These are phyloP conservation scores for Rhodotorula babjevae DNA, from an alignment of 768 basidiomycete genomes.

Conservation along the genomic window DNA sequence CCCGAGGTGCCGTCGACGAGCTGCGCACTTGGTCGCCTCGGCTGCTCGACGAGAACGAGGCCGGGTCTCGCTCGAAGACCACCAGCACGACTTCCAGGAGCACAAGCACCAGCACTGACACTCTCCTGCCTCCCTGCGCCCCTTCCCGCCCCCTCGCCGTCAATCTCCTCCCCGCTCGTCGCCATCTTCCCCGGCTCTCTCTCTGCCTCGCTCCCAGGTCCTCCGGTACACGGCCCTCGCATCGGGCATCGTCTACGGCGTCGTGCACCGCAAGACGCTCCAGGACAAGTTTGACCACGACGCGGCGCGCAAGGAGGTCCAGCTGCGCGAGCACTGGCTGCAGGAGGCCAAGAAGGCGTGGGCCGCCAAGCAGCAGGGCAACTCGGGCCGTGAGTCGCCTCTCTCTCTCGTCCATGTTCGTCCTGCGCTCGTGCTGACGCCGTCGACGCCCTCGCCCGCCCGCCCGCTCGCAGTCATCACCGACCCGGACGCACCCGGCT, in stretches of 20 bases:
- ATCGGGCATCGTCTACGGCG: conserved; percentile 82
- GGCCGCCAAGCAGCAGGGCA: conserved; percentile 60
- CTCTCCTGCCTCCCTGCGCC: too few relatives aligned
- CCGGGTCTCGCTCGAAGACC: too few relatives aligned
- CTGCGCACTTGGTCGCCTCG: too few relatives aligned
- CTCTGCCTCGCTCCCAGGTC: conserved; percentile 60
- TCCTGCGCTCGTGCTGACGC: too few relatives aligned
- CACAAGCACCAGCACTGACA: too few relatives aligned
- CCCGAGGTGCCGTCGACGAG: not conserved
- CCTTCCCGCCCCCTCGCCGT: too few relatives aligned
- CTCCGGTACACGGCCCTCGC: conserved; percentile 87
- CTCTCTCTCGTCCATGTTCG: too few relatives aligned
- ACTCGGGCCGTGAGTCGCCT: conserved; percentile 44
- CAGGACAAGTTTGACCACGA: conserved; percentile 73
- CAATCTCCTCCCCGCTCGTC: too few relatives aligned
- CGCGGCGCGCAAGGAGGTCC: conserved; percentile 67
- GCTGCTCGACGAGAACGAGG: too few relatives aligned
- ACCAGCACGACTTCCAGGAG: too few relatives aligned
- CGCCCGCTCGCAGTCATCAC: conserved; percentile 62
- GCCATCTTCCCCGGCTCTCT: too few relatives aligned
- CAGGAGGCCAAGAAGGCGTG: conserved; percentile 84
- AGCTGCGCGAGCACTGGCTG: conserved; percentile 70
- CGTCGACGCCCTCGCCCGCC: not conserved
- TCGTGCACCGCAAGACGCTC: conserved; percentile 83
- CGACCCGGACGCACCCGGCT: conserved; percentile 89